Conservation (phyloP, 2,329 filamentous ascomycete species). For the Pestalotiopsis fici region DNA sequence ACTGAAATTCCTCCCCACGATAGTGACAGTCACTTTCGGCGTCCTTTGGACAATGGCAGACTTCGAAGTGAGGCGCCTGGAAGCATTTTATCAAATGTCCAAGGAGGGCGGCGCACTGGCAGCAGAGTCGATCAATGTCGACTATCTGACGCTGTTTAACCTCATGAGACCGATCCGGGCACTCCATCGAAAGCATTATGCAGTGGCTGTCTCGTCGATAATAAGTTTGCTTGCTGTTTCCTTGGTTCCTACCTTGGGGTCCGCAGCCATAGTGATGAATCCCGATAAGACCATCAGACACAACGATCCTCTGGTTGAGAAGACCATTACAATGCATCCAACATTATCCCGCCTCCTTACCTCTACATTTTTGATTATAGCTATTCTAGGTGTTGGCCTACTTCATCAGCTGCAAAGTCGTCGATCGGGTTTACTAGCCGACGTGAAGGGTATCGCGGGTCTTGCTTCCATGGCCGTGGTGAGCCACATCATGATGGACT, state of each 20-base stretch:
- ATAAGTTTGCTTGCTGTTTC: constrained; percentile 67
- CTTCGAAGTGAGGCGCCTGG: constrained; percentile 66
- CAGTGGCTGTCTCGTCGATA: constrained; percentile 67
- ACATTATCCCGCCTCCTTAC: constrained; percentile 65
- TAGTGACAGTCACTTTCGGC: constrained; percentile 62
- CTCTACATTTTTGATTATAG: constrained; percentile 55
- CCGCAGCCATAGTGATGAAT: constrained; percentile 59
- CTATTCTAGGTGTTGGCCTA: constrained; percentile 56
- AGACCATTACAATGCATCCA: constrained; percentile 57
- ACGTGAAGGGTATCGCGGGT: constrained; percentile 73
- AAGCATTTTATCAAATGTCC: constrained; percentile 68
- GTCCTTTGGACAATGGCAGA: constrained; percentile 68
- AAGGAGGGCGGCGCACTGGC: constrained; percentile 61
- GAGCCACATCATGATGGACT: constrained; percentile 73
- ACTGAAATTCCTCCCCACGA: constrained; percentile 64
- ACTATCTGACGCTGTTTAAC: constrained; percentile 70
- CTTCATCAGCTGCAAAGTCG: constrained; percentile 63
- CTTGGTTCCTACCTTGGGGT: constrained; percentile 68
- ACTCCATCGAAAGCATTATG: constrained; percentile 63
- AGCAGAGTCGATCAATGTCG: constrained; percentile 69
- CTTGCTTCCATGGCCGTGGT: constrained; percentile 75
- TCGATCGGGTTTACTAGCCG: constrained; percentile 65
- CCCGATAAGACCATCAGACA: constrained; percentile 51
- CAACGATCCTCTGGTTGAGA: constrained; percentile 40
- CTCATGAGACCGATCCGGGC: constrained; percentile 67